Evolutionary conservation across 306 rosid species (phyloP), one percentile per base, ranked within the genome.

Genomic region (Alnus rubra): DNA sequence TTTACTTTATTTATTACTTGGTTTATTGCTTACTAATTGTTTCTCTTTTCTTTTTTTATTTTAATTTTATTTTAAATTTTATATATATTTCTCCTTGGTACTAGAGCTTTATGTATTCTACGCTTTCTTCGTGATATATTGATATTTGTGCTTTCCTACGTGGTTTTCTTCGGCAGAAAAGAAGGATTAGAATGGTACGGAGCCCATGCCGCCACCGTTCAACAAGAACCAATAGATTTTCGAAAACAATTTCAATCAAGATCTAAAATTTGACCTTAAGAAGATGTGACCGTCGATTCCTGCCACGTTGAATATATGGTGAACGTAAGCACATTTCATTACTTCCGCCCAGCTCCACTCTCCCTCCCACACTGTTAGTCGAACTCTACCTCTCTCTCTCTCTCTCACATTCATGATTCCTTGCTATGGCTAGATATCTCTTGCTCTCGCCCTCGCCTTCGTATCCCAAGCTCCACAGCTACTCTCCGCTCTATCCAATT

Each of bases 381-480:
- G 1, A 13, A 15, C 28, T 48, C 59, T 71, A n/a, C 48, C 65
- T 39, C 76, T n/a, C 2, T 31, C 50, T n/a, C n/a, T 64, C 69
- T 11, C 62, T 19, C 7, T 50, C 15, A 14, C 53, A 12, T 50
- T n/a, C 16, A 78, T 78, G 85, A 39, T 48, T 1, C 51, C 7
- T 10, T 2, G 82, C 86, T 28, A 39, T 73, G 47, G 42, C 68
- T 31, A 14, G 28, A 47, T 74, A 75, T 4, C 73, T 78, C 78
- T 70, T 75, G 5, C 77, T 71, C 30, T 42, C 58, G 50, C 64
- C 68, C 23, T 37, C 84, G 52, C 33, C 73, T 75, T 28, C 72
- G 31, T 70, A 15, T 10, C 67, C 76, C 42, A 81, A 81, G 50
- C 81, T 75, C 69, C 12, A 19, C 19, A 9, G 28, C 62, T 56